phyloP scores from a whole-genome alignment of 805 yeast genomes.

The Pichia paraexigua region DNA sequence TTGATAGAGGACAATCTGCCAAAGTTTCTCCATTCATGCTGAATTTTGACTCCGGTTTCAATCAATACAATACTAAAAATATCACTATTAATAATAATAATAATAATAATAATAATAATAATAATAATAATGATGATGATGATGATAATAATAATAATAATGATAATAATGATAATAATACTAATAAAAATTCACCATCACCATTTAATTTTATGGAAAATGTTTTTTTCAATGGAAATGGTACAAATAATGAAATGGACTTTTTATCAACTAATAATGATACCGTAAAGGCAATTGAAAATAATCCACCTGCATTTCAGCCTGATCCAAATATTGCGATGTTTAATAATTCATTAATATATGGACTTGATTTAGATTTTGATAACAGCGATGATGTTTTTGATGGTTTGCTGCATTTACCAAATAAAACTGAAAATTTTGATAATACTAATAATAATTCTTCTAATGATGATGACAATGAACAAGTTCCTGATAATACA shows the following conservation, averaged over 20 bases:
- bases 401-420: conserved; percentile 2
- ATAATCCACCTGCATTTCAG: conserved; percentile 8
- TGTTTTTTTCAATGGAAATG: not conserved
- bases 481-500: conserved; percentile 61
- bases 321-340: not conserved
- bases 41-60: not conserved
- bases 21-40: not conserved
- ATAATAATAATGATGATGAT: too few relatives aligned
- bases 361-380: conserved; percentile 8
- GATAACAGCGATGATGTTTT: conserved; percentile 8
- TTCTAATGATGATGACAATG: conserved; percentile 23
- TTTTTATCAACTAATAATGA: conserved; percentile 6
- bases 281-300: conserved; percentile 4
- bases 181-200: not conserved
- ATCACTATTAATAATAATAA: not conserved
- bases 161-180: too few relatives aligned
- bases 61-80: not conserved
- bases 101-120: too few relatives aligned
- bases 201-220: not conserved
- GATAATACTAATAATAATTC: not conserved
- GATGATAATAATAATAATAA: too few relatives aligned
- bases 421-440: not conserved
- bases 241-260: conserved; percentile 10
- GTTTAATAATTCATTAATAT: not conserved
- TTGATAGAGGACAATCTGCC: not conserved